Base-by-base conservation (phyloP, 768 basidiomycete species). In the Rhizopogon roseolus region DNA sequence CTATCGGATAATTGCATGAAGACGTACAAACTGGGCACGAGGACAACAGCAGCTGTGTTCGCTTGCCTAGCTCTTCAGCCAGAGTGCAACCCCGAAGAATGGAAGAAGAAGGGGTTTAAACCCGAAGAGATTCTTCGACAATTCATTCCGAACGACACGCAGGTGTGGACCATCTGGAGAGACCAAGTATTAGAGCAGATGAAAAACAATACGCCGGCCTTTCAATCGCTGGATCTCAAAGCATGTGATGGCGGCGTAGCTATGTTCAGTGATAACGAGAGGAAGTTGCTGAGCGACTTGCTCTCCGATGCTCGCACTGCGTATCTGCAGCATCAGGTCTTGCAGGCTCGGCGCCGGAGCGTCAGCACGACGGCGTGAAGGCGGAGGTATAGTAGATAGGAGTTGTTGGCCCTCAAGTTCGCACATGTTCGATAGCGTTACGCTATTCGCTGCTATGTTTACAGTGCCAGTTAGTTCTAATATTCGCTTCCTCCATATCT, bases 1-100 rank as follows among this genome's bases (percentile, higher is more conserved):
- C 50, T 66, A 1, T 56, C 58, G 0, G 49, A 27, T 13, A 62
- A 59, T 0, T n/a, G 2, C 14, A 54, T 50, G 53, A 53, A 29
- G 29, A 54, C 49, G 6, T 54, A 54, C n/a, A 37, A 19, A 50
- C 25, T 54, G 9, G 53, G 53, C 11, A 54, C 53, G 19, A 49
- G 53, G 28, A 52, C 53, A 25, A 9, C 53, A 3, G 50, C 50
- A 19, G 53, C 53, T n/a, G 53, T 54, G 19, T 54, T 54, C 38
- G 53, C 50, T 22, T 38, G 38, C 36, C 53, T 54, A 10, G 16
- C 39, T 6, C 51, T 54, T 17, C 39, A 50, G 27, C 49, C 56
- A 19, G 13, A 40, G 29, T 34, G 46, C 46, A 22, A 36, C 9
- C 8, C 22, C 9, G 14, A 0, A 36, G 46, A 48, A 6, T 48